Percentiles rank a stretch among this genome's conserved stretches.
These are phyloP conservation scores for Mycena sp. DNA, from an alignment of 1,284 basidiomycete species.

Conservation along the genomic window DNA sequence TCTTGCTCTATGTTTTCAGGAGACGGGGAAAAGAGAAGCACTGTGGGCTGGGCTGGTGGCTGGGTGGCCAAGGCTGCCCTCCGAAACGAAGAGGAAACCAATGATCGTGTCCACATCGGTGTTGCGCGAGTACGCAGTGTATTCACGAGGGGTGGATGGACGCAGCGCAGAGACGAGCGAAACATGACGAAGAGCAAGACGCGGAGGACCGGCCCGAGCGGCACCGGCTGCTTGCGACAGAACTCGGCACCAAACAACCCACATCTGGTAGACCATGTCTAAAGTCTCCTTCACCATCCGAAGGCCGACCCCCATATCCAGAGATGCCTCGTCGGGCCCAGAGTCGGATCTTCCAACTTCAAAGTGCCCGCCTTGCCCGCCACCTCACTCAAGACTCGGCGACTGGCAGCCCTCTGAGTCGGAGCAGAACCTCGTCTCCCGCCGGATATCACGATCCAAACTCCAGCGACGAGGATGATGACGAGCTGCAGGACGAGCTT, in stretches of 20 bases:
- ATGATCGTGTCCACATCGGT: not conserved
- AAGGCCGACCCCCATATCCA: slow-evolving; percentile 70
- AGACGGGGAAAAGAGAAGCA: slow-evolving; percentile 55
- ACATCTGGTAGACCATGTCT: slow-evolving; percentile 41
- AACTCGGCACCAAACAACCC: not conserved
- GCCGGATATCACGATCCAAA: slow-evolving; percentile 51
- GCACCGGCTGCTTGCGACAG: not conserved
- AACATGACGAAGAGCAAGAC: not conserved
- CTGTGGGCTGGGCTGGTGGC: slow-evolving; percentile 50
- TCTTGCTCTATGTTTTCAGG: slow-evolving; percentile 59
- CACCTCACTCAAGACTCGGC: slow-evolving; percentile 56
- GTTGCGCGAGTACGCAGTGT: not conserved
- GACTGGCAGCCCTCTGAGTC: slow-evolving; percentile 67
- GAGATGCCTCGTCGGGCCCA: slow-evolving; percentile 64
- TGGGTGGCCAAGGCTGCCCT: slow-evolving; percentile 28
- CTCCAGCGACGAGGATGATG: slow-evolving; percentile 70
- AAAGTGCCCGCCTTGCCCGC: slow-evolving; percentile 68
- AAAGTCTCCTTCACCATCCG: slow-evolving; percentile 81
- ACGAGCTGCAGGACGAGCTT: slow-evolving; percentile 67
- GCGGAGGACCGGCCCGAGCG: not conserved
- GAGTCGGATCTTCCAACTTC: slow-evolving; percentile 65
- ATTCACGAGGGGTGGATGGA: not conserved
- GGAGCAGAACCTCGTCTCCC: slow-evolving; percentile 52
- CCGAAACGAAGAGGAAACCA: slow-evolving; percentile 8
- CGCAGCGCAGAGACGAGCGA: slow-evolving; percentile 6